Base-by-base conservation (phyloP, 257 asterid genomes). In the Nicotiana paniculata region DNA sequence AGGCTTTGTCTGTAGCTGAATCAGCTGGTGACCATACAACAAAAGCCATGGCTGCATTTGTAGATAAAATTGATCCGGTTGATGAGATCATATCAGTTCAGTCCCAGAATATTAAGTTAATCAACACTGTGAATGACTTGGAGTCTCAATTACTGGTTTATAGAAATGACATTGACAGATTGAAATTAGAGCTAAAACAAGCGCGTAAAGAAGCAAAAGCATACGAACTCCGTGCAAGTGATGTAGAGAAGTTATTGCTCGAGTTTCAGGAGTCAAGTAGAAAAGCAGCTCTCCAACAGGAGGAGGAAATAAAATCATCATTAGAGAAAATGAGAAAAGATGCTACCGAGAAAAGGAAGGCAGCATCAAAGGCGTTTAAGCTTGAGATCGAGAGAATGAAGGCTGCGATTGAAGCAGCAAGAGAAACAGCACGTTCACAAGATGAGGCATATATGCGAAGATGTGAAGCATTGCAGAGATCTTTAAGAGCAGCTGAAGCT, bases 1-100 rank as follows among this genome's bases (percentile, higher is more conserved):
- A 87, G 82, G 90, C 88, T 39, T 85, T 87, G 53, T 86, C 88
- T 80, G 86, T 84, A 62, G 88, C 89, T 75, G 85, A 87, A 85
- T 55, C 88, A 53, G 88, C 84, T 15, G 83, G 88, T 9, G 85
- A 87, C 55, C 90, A 70, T 70, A 83, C 90, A 63, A 68, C 79
- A 39, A 85, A 85, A 82, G 88, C 84, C 24, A 68, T 87, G 30
- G 70, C 82, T 39, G 81, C 70, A 35, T 81, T 85, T 81, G 77
- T 83, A 4, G 86, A 85, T 87, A 84, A 81, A 69, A 21, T 87
- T 67, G 85, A 35, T 74, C 80, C 72, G 24, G 61, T 85, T 26
- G 88, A 87, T 66, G 88, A 81, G 76, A 81, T 87, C 54, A 74
- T 76, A 69, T 53, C 46, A 18, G 24, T 83, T 26, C 83, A 85